These are phyloP conservation scores for Aureococcus anophagefferens DNA, from an alignment of 108 stramenopile genomes.

Conservation along the genomic window DNA sequence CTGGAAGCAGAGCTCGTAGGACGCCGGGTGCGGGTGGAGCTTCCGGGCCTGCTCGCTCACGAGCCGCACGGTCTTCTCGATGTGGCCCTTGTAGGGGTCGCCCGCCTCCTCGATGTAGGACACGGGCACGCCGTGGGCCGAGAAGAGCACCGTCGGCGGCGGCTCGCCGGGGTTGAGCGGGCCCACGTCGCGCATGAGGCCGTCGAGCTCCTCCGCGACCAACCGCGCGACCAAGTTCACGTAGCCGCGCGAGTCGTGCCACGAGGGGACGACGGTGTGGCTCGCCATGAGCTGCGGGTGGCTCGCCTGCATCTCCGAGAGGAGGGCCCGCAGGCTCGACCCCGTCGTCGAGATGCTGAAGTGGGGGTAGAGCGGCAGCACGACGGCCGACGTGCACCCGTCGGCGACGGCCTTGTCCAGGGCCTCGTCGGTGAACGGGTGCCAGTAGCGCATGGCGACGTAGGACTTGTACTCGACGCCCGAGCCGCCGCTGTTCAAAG, in stretches of 20 bases:
- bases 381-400: constrained; percentile 69
- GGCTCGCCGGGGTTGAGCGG: too few relatives aligned
- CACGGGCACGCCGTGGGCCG: constrained; percentile 91
- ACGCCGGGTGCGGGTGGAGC: not conserved
- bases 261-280: constrained; percentile 88
- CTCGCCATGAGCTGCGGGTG: constrained; percentile 14
- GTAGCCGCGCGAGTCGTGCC: constrained; percentile 91
- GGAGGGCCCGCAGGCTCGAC: not conserved
- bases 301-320: not conserved
- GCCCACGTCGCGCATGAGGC: constrained; percentile 36
- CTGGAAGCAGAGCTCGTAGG: constrained; percentile 49
- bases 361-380: constrained; percentile 94
- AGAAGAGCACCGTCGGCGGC: constrained; percentile 76
- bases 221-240: constrained; percentile 66
- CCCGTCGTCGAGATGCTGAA: constrained; percentile 86
- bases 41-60: constrained; percentile 9
- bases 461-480: constrained; percentile 71
- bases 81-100: constrained; percentile 91
- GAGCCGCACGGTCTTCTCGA: constrained; percentile 33
- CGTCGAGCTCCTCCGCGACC: constrained; percentile 68
- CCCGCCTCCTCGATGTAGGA: constrained; percentile 85
- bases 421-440: constrained; percentile 90
- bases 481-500: constrained; percentile 40
- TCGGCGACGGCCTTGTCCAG: constrained; percentile 68
- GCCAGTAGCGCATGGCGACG: constrained; percentile 98